Percentiles rank a stretch among this genome's conserved stretches.
phyloP scores from a whole-genome alignment of 2,329 filamentous ascomycete species.

The Albophoma yamanashiensis region DNA sequence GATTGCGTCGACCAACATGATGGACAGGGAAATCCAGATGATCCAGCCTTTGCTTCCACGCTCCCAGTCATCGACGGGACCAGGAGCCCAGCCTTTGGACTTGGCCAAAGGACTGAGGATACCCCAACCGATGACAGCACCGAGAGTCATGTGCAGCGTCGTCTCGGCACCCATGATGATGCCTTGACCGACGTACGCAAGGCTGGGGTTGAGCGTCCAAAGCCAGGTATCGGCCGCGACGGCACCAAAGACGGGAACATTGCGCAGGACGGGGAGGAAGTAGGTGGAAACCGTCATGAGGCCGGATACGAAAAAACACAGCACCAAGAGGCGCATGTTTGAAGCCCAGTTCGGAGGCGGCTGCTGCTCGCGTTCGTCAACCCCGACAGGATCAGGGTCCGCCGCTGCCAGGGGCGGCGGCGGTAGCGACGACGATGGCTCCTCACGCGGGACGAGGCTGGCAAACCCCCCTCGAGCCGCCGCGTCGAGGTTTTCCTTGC shows the following conservation, averaged over 20 bases:
- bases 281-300: constrained; percentile 74
- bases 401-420: constrained; percentile 1
- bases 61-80: constrained; percentile 79
- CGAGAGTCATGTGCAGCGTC: constrained; percentile 89
- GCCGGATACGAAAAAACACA: constrained; percentile 49
- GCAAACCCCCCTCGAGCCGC: constrained; percentile 29
- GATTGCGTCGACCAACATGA: constrained; percentile 92
- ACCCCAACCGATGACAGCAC: constrained; percentile 83
- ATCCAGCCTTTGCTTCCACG: constrained; percentile 96
- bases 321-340: constrained; percentile 43
- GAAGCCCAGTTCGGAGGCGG: constrained; percentile 26
- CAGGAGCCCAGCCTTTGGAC: constrained; percentile 77
- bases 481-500: constrained; percentile 22
- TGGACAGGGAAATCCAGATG: constrained; percentile 89
- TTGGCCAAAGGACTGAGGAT: constrained; percentile 85
- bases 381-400: constrained; percentile 12
- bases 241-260: constrained; percentile 76
- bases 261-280: constrained; percentile 76
- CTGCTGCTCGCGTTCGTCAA: constrained; percentile 20
- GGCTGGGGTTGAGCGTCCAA: constrained; percentile 91
- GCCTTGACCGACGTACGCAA: constrained; percentile 95
- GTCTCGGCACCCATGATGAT: constrained; percentile 98
- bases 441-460: constrained; percentile 26
- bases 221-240: constrained; percentile 71
- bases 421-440: constrained; percentile 2